Evolutionary conservation across 352 stramenopile genomes (phyloP), one percentile per base, ranked within the genome.

Genomic region (Hyaloperonospora arabidopsidis): DNA sequence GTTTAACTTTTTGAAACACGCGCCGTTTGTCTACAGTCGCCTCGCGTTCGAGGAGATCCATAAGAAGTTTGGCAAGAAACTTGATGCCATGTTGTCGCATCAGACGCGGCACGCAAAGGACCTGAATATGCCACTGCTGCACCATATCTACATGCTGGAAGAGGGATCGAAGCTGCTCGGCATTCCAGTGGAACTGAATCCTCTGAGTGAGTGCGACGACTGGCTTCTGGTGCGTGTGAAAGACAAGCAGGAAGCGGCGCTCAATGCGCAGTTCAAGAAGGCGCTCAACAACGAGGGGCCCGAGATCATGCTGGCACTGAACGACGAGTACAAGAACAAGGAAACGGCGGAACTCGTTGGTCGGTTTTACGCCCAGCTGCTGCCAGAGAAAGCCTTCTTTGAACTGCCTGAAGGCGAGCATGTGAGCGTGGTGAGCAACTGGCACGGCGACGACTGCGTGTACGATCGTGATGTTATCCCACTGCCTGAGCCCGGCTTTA

Each of bases 1-100:
- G 18, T 87, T 87, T 63, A 90, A 93, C 46, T 93, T 90, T 59
- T 59, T 93, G 47, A 93, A 93, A 64, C 82, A 93, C 52, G 82
- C 79, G 19, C 82, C 82, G 5, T 93, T 88, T 45, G 78, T 93
- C 10, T 93, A 93, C 69, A 86, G 70, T 62, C 74, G 78, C 21
- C 49, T 54, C 17, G 82, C 65, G 5, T 90, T 93, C 45, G 74
- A 88, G 55, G 70, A 75, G 39, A 86, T 93, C 48, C 82, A 90
- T 59, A 68, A 76, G 25, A 85, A 81, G 41, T 93, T 90, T 48
- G 58, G 49, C 7, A 65, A 63, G 1, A 57, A 72, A 39, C 61
- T 92, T 5, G 67, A 87, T 17, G 60, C 62, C 12, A 92, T 71
- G 57, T 58, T 86, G 7, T 43, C 53, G 6, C 74, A 87, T 49